These are phyloP conservation scores for Rhinocladiella similis DNA, from an alignment of 2,329 filamentous ascomycete species.

Conservation along the genomic window DNA sequence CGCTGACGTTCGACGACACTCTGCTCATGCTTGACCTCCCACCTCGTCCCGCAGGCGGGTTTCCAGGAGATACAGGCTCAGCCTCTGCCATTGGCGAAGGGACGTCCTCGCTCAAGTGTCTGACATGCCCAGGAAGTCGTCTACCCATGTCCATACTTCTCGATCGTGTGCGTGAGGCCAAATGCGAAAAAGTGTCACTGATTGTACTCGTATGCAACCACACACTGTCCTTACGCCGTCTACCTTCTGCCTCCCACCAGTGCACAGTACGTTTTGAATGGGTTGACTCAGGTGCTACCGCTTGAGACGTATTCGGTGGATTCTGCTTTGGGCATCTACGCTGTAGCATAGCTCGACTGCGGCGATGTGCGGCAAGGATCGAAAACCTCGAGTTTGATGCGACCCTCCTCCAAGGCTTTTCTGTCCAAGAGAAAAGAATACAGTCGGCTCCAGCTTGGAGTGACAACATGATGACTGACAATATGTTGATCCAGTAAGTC, in stretches of 20 bases:
- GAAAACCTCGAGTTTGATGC: constrained; percentile 17
- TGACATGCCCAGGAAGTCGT: constrained; percentile 1
- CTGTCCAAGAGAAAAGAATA: constrained; percentile 66
- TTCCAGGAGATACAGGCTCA: constrained; percentile 3
- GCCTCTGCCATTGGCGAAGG: constrained; percentile 4
- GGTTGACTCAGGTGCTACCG: background rate
- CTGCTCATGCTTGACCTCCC: background rate
- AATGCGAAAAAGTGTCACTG: constrained; percentile 6
- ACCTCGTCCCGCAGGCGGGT: background rate
- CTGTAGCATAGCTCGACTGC: constrained; percentile 7
- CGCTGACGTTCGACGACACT: constrained; percentile 3
- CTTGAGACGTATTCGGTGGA: background rate
- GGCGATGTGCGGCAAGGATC: constrained; percentile 1
- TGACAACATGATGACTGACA: constrained; percentile 59
- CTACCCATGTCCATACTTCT: constrained; percentile 15
- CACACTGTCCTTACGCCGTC: constrained; percentile 27
- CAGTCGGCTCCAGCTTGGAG: constrained; percentile 69
- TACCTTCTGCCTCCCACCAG: constrained; percentile 30
- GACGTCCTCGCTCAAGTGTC: constrained; percentile 4
- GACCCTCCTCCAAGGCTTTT: constrained; percentile 63
- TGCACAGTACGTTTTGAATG: constrained; percentile 2
- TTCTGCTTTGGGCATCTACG: background rate
- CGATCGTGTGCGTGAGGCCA: constrained; percentile 13
- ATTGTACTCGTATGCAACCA: constrained; percentile 25
- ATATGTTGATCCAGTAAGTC: constrained; percentile 57